These are phyloP conservation scores for Phialophora chinensis DNA, from an alignment of 2,329 filamentous ascomycete genomes.

Conservation along the genomic window DNA sequence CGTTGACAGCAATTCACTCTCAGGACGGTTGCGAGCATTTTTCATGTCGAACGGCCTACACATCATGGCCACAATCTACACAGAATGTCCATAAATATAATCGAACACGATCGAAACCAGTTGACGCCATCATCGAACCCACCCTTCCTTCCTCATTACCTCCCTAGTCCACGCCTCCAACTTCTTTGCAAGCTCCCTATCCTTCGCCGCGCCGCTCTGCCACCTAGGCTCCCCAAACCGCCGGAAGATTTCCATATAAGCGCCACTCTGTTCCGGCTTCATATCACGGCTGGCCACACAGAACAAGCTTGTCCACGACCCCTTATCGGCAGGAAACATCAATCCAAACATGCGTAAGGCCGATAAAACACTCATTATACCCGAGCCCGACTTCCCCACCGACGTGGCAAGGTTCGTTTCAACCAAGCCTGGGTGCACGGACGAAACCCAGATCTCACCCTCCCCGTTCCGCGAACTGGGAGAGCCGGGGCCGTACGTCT, in stretches of 20 bases:
- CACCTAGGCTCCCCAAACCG: conserved; percentile 36
- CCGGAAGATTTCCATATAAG: conserved; percentile 51
- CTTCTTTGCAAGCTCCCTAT: conserved; percentile 43
- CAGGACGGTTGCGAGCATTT: no score
- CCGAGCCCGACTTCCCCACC: conserved; percentile 29
- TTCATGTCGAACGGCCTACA: no score
- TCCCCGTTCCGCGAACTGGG: neutral
- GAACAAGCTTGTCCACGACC: conserved; percentile 50
- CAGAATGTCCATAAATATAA: no score
- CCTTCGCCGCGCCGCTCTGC: conserved; percentile 43
- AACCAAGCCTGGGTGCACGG: conserved; percentile 58
- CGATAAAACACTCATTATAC: conserved; percentile 33
- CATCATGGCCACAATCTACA: neutral
- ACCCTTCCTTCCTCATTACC: conserved; percentile 16
- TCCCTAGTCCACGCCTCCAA: conserved; percentile 54
- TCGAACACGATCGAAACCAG: neutral
- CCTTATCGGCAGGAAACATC: conserved; percentile 39
- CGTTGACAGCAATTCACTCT: no score
- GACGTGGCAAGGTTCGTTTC: conserved; percentile 48
- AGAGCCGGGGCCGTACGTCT: conserved; percentile 43
- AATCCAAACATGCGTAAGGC: conserved; percentile 26
- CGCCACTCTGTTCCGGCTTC: conserved; percentile 44
- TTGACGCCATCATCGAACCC: conserved; percentile 7
- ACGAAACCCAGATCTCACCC: conserved; percentile 52
- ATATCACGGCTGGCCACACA: conserved; percentile 43